Percentiles rank a stretch among this genome's conserved stretches.
Evolutionary conservation across 176 grass and related monocot species (phyloP).

Genomic region (Oryza glumipatula): DNA sequence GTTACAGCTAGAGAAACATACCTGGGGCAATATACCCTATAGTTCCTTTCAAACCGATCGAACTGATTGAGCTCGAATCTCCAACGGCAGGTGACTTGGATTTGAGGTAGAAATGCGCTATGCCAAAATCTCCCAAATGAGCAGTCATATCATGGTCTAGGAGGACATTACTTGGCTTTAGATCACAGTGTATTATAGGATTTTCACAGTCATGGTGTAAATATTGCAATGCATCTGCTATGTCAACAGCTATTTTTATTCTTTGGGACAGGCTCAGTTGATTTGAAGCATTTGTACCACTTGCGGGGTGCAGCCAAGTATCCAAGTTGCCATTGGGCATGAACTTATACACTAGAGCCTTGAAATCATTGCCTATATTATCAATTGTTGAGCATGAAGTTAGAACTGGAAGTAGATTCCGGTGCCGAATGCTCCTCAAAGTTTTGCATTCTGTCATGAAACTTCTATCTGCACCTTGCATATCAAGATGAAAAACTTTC

Average conservation of each 20-base stretch:
- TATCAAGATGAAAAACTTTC: conserved; percentile 62
- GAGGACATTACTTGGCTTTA: conserved; percentile 51
- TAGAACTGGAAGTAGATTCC: conserved; percentile 59
- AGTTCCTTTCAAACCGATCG: conserved; percentile 34
- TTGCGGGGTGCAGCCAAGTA: conserved; percentile 44
- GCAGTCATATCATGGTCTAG: conserved; percentile 45
- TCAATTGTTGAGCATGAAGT: conserved; percentile 63
- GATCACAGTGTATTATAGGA: conserved; percentile 50
- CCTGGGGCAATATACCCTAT: conserved; percentile 61
- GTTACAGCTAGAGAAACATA: conserved; percentile 1
- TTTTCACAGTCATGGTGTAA: conserved; percentile 38
- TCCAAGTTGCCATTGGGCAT: conserved; percentile 61
- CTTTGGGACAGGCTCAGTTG: background rate
- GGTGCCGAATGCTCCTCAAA: conserved; percentile 53
- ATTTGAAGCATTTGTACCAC: background rate
- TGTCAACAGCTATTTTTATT: conserved; percentile 47
- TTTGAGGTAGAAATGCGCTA: conserved; percentile 30
- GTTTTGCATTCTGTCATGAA: conserved; percentile 64
- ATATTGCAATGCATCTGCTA: conserved; percentile 46
- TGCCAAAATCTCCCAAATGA: conserved; percentile 16
- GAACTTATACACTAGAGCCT: conserved; percentile 55
- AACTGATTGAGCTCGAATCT: background rate
- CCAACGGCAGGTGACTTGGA: background rate
- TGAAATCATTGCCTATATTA: conserved; percentile 52
- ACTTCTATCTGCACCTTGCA: conserved; percentile 51